Evolutionary conservation across 768 basidiomycete genomes (phyloP), one percentile per base, ranked within the genome.

Genomic region (Russula earlei): DNA sequence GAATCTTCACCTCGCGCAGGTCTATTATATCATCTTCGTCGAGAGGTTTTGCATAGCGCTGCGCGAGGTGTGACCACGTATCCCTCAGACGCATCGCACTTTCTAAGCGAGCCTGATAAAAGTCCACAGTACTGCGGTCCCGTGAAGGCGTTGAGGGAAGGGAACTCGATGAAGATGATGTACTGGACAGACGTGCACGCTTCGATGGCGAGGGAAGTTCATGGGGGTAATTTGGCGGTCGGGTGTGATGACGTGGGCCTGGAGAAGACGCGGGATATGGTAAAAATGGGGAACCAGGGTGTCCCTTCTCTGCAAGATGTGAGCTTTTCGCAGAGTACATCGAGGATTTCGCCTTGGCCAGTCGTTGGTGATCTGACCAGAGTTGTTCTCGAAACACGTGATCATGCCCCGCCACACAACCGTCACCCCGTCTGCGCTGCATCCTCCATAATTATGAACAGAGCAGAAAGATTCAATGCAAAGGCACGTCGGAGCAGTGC

Each of bases 21-120:
- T 90, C 84, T 31, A 91, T 74, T 44, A 90, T 83, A 66, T 91
- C 88, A 67, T 91, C 88, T 64, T 90, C 83, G 61, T 87, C 85
- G 37, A 87, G 70, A 42, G 76, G 75, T 49, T 79, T 75, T 33
- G 77, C 75, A 65, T 89, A 85, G 24, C 85, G 78, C 46, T 84
- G 80, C 3, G 79, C 86, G 4, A 91, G 78, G 49, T 78, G 74
- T 25, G 78, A 73, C 87, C 88, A 89, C 14, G 79, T 71, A 61
- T 78, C 76, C 22, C 80, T 70, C 36, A 89, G 71, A 3, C 83
- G 81, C 62, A 73, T 68, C 5, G 75, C 73, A 0, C 80, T 80
- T 8, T 77, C 83, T 51, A 79, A 74, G 42, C 84, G 74, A 34
- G 80, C 81, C 34, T 76, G 74, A 50, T 80, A 68, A 20, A 82